Evolutionary conservation across 2,329 filamentous ascomycete species (phyloP).

Genomic region (Cyphellophora europaea): DNA sequence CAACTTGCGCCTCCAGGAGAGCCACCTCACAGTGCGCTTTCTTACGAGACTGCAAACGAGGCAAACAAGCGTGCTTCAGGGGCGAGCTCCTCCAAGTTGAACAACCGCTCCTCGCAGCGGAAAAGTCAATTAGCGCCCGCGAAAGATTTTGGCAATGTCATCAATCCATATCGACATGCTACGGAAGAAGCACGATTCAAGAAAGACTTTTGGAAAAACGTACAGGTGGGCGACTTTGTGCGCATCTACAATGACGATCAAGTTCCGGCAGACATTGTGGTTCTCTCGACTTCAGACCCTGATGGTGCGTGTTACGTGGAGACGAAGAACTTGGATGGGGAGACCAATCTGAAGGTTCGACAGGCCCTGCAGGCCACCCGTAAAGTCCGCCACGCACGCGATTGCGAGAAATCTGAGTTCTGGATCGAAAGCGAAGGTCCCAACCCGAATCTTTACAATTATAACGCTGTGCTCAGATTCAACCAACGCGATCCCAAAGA

Average conservation of each 20-base stretch:
- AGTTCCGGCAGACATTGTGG: conserved; percentile 84
- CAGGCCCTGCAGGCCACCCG: conserved; percentile 81
- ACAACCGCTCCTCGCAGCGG: conserved; percentile 13
- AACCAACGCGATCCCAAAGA: conserved; percentile 59
- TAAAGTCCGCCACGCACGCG: conserved; percentile 73
- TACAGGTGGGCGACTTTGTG: conserved; percentile 92
- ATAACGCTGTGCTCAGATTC: conserved; percentile 86
- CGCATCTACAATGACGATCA: conserved; percentile 95
- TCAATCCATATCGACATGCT: conserved; percentile 60
- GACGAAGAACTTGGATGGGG: conserved; percentile 95
- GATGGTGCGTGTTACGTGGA: conserved; percentile 96
- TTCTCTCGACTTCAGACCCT: conserved; percentile 83
- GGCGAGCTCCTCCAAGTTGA: conserved; percentile 1
- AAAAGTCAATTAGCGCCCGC: conserved; percentile 22
- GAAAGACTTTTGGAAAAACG: conserved; percentile 87
- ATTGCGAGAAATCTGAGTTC: conserved; percentile 87
- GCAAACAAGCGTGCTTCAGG: conserved; percentile 4
- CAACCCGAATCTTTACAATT: conserved; percentile 90
- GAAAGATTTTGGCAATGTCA: conserved; percentile 56
- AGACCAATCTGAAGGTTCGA: conserved; percentile 94
- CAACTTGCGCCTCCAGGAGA: conserved; percentile 7
- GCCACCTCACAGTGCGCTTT: conserved; percentile 20
- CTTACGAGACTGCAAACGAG: conserved; percentile 19
- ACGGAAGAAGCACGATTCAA: conserved; percentile 76
- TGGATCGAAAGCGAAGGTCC: conserved; percentile 81